Evolutionary conservation across 257 asterid genomes (phyloP), one percentile per base, ranked within the genome.

Genomic region (Plantago major): DNA sequence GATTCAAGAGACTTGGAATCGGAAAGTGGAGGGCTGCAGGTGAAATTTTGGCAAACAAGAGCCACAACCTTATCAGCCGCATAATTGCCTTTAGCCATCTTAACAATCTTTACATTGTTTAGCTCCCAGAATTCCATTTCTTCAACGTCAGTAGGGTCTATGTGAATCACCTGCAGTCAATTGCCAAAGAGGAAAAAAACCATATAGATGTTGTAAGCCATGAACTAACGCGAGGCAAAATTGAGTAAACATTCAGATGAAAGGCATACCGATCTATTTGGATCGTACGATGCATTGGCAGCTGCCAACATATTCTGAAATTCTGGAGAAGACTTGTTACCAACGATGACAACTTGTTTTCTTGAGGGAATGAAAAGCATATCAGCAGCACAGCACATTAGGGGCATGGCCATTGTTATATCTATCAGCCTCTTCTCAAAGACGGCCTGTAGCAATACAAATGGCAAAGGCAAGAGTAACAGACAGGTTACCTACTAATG

Each of bases 361-460:
- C 85, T 65, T 3, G 96, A 83, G 42, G 90, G 88, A 51, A 73
- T 74, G 0, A 63, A 55, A 4, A 92, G 79, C 93, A 89, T 89
- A 37, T 89, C 96, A 1, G 97, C 97, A 0, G 81, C 97, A 11
- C 97, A 89, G 70, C 99, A 89, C 96, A 89, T 78, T 42, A 89
- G 68, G 5, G 99, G 99, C 71, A 89, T 81, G 0, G 97, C 99
- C 76, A 79, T 62, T 0, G 95, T 54, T 5, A 85, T 69, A 15
- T 89, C 95, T 62, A 75, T 73, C 71, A 92, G 74, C 59, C 99
- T 77, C 88, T 78, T 86, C 89, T 92, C 99, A 18, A 89, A 92
- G 18, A 89, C 94, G 0, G 95, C 95, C 99, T 92, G 81, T 17
- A 16, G 33, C 15, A 8, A 12, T 3, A 33, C 11, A 65, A 42